phyloP scores from a whole-genome alignment of 2,329 filamentous ascomycete species.

The Talaromyces sp. region DNA sequence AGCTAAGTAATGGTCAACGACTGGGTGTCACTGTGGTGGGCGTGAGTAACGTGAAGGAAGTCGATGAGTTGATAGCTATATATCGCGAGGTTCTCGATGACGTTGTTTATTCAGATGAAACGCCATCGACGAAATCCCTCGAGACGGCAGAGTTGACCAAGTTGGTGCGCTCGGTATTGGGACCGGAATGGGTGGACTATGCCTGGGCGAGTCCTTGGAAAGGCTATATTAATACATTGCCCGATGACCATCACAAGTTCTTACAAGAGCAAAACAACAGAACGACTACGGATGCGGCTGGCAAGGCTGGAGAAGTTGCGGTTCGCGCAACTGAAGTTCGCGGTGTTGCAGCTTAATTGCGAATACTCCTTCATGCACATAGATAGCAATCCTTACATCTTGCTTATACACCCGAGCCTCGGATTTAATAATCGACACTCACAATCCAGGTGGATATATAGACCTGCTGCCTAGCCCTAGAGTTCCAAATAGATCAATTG shows the following conservation, averaged over 20 bases:
- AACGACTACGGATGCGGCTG: neutral
- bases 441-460: neutral
- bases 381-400: neutral
- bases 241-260: slow-evolving; percentile 25
- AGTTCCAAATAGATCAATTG: neutral
- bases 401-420: neutral
- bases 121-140: slow-evolving; percentile 15
- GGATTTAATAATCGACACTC: neutral
- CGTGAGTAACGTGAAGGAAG: slow-evolving; percentile 56
- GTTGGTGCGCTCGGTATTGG: slow-evolving; percentile 39
- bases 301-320: slow-evolving; percentile 1
- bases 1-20: slow-evolving; percentile 48
- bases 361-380: no score
- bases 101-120: slow-evolving; percentile 33
- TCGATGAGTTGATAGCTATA: slow-evolving; percentile 61
- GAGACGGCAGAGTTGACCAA: slow-evolving; percentile 33
- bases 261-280: neutral
- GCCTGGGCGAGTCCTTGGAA: slow-evolving; percentile 42
- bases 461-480: neutral
- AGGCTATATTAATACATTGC: slow-evolving; percentile 40
- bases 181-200: slow-evolving; percentile 44
- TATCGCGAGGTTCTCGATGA: slow-evolving; percentile 52
- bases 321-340: neutral
- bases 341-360: neutral
- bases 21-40: slow-evolving; percentile 64